Evolutionary conservation across 345 rosid genomes (phyloP).

Genomic region (Rhodamnia rubescens): DNA sequence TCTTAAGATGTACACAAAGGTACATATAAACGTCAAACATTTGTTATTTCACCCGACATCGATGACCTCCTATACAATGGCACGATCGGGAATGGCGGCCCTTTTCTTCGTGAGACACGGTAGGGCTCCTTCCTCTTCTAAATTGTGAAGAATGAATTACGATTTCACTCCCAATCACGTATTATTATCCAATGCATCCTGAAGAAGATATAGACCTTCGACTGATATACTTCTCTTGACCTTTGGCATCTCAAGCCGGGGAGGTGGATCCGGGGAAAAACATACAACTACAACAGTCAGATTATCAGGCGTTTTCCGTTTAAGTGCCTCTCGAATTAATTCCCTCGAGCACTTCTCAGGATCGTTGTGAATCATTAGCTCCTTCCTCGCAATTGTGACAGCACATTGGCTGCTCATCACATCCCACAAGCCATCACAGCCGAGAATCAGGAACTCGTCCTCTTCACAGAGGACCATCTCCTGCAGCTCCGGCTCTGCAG

Average conservation of each 20-base stretch:
- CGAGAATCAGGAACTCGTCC: conserved; percentile 20
- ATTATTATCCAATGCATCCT: not conserved
- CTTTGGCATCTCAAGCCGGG: conserved; percentile 5
- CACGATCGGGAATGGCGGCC: not conserved
- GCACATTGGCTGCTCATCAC: conserved; percentile 28
- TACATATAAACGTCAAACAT: not conserved
- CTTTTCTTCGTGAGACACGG: not conserved
- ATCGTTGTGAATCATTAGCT: conserved; percentile 14
- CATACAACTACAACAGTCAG: conserved; percentile 15
- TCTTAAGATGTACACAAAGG: not conserved
- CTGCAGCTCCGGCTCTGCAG: conserved; percentile 21
- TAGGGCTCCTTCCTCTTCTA: not conserved
- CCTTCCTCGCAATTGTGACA: conserved; percentile 11
- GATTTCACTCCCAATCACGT: not conserved
- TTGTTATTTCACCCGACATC: not conserved
- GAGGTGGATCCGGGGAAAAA: conserved; percentile 14
- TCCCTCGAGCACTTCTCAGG: conserved; percentile 20
- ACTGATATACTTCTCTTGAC: conserved; percentile 11
- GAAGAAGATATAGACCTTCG: conserved; percentile 3
- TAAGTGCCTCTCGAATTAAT: conserved; percentile 13
- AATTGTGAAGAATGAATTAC: not conserved
- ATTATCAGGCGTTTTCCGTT: conserved; percentile 6
- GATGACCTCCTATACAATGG: not conserved
- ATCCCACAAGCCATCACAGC: conserved; percentile 30
- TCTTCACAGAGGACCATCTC: conserved; percentile 12